Conservation (phyloP, 768 basidiomycete species). For the Russula earlei region DNA sequence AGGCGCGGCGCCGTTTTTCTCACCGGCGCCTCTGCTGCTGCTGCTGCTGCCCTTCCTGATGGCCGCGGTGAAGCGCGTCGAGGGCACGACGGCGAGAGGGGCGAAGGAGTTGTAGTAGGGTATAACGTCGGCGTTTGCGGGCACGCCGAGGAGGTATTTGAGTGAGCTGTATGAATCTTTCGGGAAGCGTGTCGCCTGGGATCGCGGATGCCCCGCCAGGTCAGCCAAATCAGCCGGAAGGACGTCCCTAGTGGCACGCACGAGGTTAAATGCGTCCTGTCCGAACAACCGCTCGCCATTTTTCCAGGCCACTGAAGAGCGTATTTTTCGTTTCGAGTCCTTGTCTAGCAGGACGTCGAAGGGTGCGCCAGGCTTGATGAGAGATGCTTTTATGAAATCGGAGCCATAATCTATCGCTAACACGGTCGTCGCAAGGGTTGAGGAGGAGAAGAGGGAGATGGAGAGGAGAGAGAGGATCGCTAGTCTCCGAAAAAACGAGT, state of each 20-base stretch:
- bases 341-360: conserved; percentile 96
- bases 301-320: conserved; percentile 86
- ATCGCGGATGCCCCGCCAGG: not conserved
- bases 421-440: conserved; percentile 45
- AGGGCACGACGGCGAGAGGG: conserved; percentile 50
- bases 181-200: conserved; percentile 86
- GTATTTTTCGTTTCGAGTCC: conserved; percentile 94
- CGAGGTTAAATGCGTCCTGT: conserved; percentile 78
- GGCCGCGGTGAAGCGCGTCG: conserved; percentile 34
- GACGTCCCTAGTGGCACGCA: conserved; percentile 32
- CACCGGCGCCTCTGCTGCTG: not conserved
- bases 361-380: conserved; percentile 89
- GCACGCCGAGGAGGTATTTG: conserved; percentile 74
- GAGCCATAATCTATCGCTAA: conserved; percentile 98
- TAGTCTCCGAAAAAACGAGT: conserved; percentile 1
- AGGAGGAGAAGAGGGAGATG: conserved; percentile 22
- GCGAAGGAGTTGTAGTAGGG: conserved; percentile 39
- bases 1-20: not conserved
- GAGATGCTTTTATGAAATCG: conserved; percentile 93
- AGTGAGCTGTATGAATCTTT: conserved; percentile 76
- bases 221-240: not conserved
- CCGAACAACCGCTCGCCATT: conserved; percentile 85
- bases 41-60: conserved; percentile 39
- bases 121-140: conserved; percentile 29
- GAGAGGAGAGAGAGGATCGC: conserved; percentile 12